Evolutionary conservation across 1,139 yeast species (phyloP), one percentile per base, ranked within the genome.

Genomic region (Blastobotrys indianensis): DNA sequence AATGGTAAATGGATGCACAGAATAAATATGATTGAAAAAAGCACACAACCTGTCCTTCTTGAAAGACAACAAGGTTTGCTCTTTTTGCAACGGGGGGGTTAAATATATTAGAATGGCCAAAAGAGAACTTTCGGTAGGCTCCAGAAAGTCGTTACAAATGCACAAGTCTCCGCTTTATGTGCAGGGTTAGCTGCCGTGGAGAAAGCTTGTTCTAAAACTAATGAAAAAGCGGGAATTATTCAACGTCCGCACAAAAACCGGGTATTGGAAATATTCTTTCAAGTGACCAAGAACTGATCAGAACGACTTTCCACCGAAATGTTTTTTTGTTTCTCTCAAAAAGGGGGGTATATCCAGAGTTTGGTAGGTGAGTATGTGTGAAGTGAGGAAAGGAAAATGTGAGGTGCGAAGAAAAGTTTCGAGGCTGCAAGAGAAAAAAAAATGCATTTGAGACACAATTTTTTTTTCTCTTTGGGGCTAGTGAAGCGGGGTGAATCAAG

Each of bases 191-290:
- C 25, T 20, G 25, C 25, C 25, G 25, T 38, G 34, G 31, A 16
- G 34, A 30, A 38, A 34, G 32, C 41, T 38, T 32, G 41, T 12
- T 32, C 31, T 32, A 38, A 38, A 38, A 38, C 39, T 28, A 29
- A 28, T 23, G 32, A 36, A 40, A 40, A 40, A 32, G 37, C 42
- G 36, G 42, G 46, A 29, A 39, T 23, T 42, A 32, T 29, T 11
- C 13, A 5, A 28, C 42, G 35, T 35, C 42, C 37, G 38, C 43
- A 44, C 42, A 44, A 38, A 39, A 44, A 20, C 28, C 10, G 28
- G n/a, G n/a, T 10, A 20, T 29, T 7, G 29, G 16, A 17, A 35
- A 16, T 25, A 25, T 17, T 25, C 29, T n/a, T n/a, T n/a, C 13
- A 16, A 35, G 32, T 32, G 25, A 20, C 25, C 25, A 20, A 20